A percentile compares a stretch with the other conserved stretches of the same genome.
Evolutionary conservation across 768 basidiomycete species (phyloP).

Genomic region (Boletus tylopilopsis): DNA sequence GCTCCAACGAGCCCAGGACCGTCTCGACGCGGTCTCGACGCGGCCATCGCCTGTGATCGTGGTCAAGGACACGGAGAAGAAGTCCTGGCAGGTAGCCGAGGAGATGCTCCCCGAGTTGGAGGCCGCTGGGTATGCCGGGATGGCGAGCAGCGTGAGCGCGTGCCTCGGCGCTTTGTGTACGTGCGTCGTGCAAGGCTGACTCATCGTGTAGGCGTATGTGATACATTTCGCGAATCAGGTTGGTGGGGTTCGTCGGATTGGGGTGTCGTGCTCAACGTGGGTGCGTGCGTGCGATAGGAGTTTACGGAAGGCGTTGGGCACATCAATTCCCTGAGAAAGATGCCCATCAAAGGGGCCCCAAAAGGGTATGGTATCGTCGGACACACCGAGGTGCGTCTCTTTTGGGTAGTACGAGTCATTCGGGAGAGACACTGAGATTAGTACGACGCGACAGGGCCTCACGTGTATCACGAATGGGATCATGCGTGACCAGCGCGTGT

Average conservation of each 20-base stretch:
- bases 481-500: background rate
- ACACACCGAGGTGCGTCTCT: background rate
- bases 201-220: background rate
- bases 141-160: background rate
- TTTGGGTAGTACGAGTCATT: background rate
- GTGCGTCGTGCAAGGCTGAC: too few relatives aligned
- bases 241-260: background rate
- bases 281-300: background rate
- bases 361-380: background rate
- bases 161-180: too few relatives aligned
- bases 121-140: background rate
- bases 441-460: background rate
- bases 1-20: background rate
- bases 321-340: background rate
- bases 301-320: background rate
- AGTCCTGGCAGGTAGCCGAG: background rate
- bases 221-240: background rate
- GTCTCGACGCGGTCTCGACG: background rate
- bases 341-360: background rate
- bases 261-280: background rate
- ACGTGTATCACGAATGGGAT: background rate
- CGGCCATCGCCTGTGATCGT: background rate
- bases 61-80: background rate
- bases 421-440: background rate
- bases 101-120: conserved; percentile 1